These are phyloP conservation scores for Zygosaccharomyces bisporus DNA, from an alignment of 805 yeast species.

Conservation along the genomic window DNA sequence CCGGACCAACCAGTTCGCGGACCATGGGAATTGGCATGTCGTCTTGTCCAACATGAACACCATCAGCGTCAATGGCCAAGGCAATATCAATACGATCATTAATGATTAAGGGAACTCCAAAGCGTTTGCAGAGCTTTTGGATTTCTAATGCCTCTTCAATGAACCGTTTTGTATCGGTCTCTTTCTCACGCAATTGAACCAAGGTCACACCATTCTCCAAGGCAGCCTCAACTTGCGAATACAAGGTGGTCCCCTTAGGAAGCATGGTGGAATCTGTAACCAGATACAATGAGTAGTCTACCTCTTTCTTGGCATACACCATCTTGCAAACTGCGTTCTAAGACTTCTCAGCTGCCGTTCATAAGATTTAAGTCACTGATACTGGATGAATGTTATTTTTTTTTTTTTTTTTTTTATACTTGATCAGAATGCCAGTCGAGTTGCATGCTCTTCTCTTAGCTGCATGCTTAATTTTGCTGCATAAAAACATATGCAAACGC, in stretches of 20 bases:
- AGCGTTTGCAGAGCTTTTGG: conserved; percentile 55
- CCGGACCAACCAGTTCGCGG: conserved; percentile 62
- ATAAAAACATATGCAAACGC: conserved; percentile 3
- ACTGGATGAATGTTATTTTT: too few species aligned
- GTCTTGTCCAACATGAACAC: conserved; percentile 89
- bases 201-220: conserved; percentile 71
- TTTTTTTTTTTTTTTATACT: background rate
- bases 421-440: background rate
- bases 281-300: conserved; percentile 57
- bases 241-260: conserved; percentile 54
- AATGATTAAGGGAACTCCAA: conserved; percentile 71
- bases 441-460: background rate
- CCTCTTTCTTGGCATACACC: conserved; percentile 23
- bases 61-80: conserved; percentile 83
- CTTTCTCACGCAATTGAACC: conserved; percentile 81
- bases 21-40: conserved; percentile 63
- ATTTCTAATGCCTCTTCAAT: conserved; percentile 56
- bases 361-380: too few species aligned
- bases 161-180: conserved; percentile 63
- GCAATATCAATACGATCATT: conserved; percentile 89
- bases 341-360: too few species aligned
- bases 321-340: conserved; percentile 13
- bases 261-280: conserved; percentile 79
- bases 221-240: conserved; percentile 60
- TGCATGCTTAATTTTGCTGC: conserved; percentile 4